These are phyloP conservation scores for Prosopis cineraria DNA, from an alignment of 306 rosid species.

Conservation along the genomic window DNA sequence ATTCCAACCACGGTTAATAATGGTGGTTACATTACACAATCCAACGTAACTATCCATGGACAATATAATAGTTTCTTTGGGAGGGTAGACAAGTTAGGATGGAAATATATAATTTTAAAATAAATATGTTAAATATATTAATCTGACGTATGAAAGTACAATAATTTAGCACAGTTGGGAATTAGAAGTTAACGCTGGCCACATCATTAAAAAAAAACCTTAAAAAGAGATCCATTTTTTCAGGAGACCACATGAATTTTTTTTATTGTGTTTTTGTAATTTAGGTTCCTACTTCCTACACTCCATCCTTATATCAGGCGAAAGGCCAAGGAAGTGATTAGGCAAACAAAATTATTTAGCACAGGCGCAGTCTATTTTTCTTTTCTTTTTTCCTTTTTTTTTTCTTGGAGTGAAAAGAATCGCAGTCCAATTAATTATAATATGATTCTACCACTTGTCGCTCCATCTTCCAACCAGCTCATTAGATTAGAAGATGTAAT, in stretches of 20 bases:
- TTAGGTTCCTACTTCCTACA: background rate
- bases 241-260: background rate
- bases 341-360: background rate
- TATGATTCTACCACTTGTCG: background rate
- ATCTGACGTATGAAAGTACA: background rate
- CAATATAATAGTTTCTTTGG: too few species aligned
- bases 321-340: slow-evolving; percentile 24
- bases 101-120: background rate
- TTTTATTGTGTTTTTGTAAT: background rate
- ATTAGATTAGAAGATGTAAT: background rate
- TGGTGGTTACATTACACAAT: background rate
- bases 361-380: background rate
- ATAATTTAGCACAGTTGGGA: background rate
- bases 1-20: background rate
- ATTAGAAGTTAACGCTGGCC: background rate
- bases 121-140: background rate
- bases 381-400: too few species aligned
- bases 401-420: too few species aligned
- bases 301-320: slow-evolving; percentile 3
- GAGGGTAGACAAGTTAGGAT: background rate
- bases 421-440: background rate
- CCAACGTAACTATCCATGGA: too few species aligned
- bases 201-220: background rate
- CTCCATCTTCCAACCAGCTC: background rate
- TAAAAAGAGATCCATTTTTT: background rate